Base-by-base conservation (phyloP, 352 stramenopile genomes). In the Phytophthora tubulina region DNA sequence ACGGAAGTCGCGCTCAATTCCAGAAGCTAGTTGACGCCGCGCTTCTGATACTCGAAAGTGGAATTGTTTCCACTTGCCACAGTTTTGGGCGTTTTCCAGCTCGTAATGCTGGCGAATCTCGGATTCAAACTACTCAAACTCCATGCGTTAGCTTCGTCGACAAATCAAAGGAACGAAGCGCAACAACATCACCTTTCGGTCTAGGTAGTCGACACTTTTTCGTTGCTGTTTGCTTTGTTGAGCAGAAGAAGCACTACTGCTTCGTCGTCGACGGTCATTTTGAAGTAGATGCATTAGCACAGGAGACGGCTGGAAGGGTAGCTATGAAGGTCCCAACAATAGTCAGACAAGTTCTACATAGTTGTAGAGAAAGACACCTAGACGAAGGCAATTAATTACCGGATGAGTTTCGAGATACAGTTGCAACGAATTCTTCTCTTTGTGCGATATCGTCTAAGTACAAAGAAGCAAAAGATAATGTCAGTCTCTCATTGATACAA, bases 61-160 rank as follows among this genome's bases (percentile, higher is more conserved):
- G 13, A 91, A 73, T 52, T 74, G 63, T 53, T 87, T 91, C 81
- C 83, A 89, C 27, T 76, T 78, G 0, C 54, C 73, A 61, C 81
- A 90, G 33, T 80, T 70, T 50, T 85, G 78, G 8, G 69, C 80
- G 32, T 81, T 85, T 51, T 84, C 73, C 4, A 84, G 57, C 50
- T 93, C 81, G 38, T 84, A 89, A 35, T 89, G 81, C 50, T 91
- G 78, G 3, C 78, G 72, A 38, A 90, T 78, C 56, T 89, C 82
- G 8, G 81, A 83, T 56, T 89, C 80, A 51, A 90, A 67, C 85
- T 91, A 41, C 6, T 59, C 17, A 45, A 32, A 3, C 14, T 27
- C 8, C 27, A 56, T 2, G 1, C 11, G 6, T 72, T 46, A 72
- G 36, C 15, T 46, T 50, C 9, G 14, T n/a, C 17, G 10, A 15